Evolutionary conservation across 1,284 basidiomycete species (phyloP).

Genomic region (Athelia sp.): DNA sequence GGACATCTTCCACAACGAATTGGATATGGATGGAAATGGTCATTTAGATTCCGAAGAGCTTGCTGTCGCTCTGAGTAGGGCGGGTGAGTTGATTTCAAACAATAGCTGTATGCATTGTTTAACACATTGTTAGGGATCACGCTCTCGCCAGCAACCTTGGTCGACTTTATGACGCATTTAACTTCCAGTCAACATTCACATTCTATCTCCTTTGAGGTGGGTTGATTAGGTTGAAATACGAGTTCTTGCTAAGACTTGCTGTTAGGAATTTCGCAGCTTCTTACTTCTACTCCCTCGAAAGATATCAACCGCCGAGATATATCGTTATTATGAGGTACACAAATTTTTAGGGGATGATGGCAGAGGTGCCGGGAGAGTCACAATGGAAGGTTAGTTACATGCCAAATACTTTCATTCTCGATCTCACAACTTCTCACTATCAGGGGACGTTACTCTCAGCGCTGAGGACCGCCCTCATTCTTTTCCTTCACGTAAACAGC

Average conservation of each 20-base stretch:
- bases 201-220: constrained; percentile 37
- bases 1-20: constrained; percentile 83
- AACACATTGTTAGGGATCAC: constrained; percentile 52
- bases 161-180: constrained; percentile 79
- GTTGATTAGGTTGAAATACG: background rate
- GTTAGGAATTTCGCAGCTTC: constrained; percentile 87
- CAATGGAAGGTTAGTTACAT: constrained; percentile 73
- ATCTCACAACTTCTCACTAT: constrained; percentile 17
- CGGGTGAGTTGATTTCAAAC: constrained; percentile 48
- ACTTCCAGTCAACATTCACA: constrained; percentile 63
- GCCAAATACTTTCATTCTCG: constrained; percentile 2
- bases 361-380: constrained; percentile 72
- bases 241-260: constrained; percentile 29
- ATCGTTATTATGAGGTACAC: constrained; percentile 78
- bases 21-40: constrained; percentile 85
- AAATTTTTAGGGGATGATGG: constrained; percentile 74
- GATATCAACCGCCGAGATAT: constrained; percentile 82
- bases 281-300: constrained; percentile 81
- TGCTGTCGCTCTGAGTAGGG: constrained; percentile 60
- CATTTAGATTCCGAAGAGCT: constrained; percentile 74
- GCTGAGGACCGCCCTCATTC: constrained; percentile 60
- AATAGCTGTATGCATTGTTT: constrained; percentile 5
- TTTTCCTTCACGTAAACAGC: constrained; percentile 18
- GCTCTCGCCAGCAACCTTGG: constrained; percentile 59
- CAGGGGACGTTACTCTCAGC: constrained; percentile 73